A percentile compares a stretch with the other conserved stretches of the same genome.
These are phyloP conservation scores for Septoria petroselini DNA, from an alignment of 2,329 filamentous ascomycete genomes.

Conservation along the genomic window DNA sequence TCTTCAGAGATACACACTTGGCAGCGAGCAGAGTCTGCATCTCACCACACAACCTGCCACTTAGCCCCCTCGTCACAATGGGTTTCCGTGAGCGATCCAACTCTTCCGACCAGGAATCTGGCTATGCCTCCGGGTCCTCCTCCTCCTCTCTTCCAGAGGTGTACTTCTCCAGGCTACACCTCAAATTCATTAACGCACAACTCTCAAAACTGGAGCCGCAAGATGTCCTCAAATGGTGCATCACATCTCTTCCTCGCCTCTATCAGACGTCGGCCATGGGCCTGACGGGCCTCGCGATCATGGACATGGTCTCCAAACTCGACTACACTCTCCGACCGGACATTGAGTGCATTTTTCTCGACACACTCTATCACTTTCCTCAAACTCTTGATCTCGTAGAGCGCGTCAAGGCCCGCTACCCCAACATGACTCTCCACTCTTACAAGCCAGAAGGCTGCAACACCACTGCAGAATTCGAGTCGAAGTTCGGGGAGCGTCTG, in stretches of 20 bases:
- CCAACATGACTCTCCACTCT: slow-evolving; percentile 75
- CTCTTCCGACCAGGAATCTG: slow-evolving; percentile 63
- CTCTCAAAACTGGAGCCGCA: slow-evolving; percentile 82
- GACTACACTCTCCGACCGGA: slow-evolving; percentile 56
- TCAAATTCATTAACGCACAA: slow-evolving; percentile 87
- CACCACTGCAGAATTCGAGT: slow-evolving; percentile 72
- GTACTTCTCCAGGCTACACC: slow-evolving; percentile 80
- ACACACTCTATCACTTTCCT: slow-evolving; percentile 54
- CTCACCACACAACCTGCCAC: not conserved
- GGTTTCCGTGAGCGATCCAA: slow-evolving; percentile 22
- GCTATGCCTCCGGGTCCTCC: slow-evolving; percentile 71
- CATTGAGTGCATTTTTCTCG: slow-evolving; percentile 54
- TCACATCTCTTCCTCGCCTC: slow-evolving; percentile 70
- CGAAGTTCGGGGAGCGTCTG: slow-evolving; percentile 73
- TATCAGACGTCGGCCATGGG: slow-evolving; percentile 52
- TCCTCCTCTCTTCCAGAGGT: slow-evolving; percentile 68
- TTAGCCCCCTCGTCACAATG: slow-evolving; percentile 14
- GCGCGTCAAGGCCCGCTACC: slow-evolving; percentile 71
- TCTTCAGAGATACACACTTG: no score
- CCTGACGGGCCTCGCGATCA: slow-evolving; percentile 51
- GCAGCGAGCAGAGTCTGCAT: slow-evolving; percentile 6
- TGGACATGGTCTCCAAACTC: slow-evolving; percentile 71
- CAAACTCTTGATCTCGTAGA: slow-evolving; percentile 56
- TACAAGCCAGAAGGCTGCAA: slow-evolving; percentile 80
- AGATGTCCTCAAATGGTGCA: slow-evolving; percentile 89